Base-by-base conservation (phyloP, 176 grass and related monocot genomes). In the Carex littledalei region DNA sequence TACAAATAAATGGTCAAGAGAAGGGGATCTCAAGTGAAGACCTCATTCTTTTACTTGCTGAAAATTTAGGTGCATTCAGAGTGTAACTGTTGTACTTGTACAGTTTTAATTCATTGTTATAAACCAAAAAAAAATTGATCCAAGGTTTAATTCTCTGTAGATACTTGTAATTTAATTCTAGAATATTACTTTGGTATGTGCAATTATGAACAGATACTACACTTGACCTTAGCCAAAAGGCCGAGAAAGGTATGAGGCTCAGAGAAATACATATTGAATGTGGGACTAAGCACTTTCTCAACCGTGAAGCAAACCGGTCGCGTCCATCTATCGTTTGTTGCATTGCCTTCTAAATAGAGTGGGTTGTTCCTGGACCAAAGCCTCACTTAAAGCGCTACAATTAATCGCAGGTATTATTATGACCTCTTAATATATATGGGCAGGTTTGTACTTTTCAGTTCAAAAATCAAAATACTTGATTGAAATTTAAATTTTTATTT, bases 141-240 rank as follows among this genome's bases (percentile, higher is more conserved):
- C 37, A 39, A 39, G 37, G 37, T 6, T 39, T 29, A 29, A 29
- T 29, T 29, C 29, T 29, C 29, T 29, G 29, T 29, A 29, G 29
- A 29, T 29, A 29, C 29, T 29, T 29, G 29, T 29, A 29, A 29
- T 29, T 29, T 29, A 29, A 29, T 29, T 29, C 29, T 43, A 43
- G 41, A 43, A 43, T 43, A 43, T 43, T 43, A 8, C 1, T 43
- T 43, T 43, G 41, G 41, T 43, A 43, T 43, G 41, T 43, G 41
- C 41, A 43, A 43, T 43, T 43, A 43, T 43, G 84, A 94, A 94
- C 90, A 92, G 81, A 94, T 92, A 92, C 87, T 93, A 93, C 89
- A 85, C 87, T 91, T 95, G 91, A 92, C 89, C 86, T 93, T 91
- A 90, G 86, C 76, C 87, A 95, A 96, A 96, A 96, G 89, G 86